Percentiles rank a stretch among this genome's conserved stretches.
These are phyloP conservation scores for Dryas drummondii DNA, from an alignment of 306 rosid species.

Conservation along the genomic window DNA sequence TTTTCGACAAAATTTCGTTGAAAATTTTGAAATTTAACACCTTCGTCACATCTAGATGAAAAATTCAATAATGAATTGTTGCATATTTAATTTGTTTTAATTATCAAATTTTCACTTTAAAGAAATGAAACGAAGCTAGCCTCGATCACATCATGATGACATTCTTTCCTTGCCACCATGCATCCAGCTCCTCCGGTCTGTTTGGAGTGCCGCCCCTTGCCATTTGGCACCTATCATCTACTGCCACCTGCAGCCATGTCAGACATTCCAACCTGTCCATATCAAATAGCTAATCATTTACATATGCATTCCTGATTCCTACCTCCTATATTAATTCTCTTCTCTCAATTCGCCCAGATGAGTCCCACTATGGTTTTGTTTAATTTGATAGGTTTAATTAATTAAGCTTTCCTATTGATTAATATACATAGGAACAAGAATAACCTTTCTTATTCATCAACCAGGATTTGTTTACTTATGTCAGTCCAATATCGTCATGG, in stretches of 20 bases:
- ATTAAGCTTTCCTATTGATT: not conserved
- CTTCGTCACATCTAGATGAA: too few species aligned
- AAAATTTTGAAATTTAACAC: too few species aligned
- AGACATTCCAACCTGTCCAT: slow-evolving; percentile 45
- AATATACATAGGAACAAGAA: not conserved
- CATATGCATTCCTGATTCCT: slow-evolving; percentile 24
- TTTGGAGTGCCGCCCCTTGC: slow-evolving; percentile 72
- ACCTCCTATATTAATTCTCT: not conserved
- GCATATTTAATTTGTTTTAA: too few species aligned
- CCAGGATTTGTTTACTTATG: not conserved
- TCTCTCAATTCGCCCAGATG: not conserved
- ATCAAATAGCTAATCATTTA: slow-evolving; percentile 53
- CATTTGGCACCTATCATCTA: slow-evolving; percentile 46
- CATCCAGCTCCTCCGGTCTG: slow-evolving; percentile 38
- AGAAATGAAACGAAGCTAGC: too few species aligned
- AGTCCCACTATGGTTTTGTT: slow-evolving; percentile 30
- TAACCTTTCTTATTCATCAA: not conserved
- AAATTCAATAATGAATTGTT: too few species aligned
- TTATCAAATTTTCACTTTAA: too few species aligned
- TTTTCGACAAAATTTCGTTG: too few species aligned
- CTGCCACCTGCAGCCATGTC: slow-evolving; percentile 50
- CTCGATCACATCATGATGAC: not conserved
- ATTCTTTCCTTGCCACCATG: slow-evolving; percentile 31
- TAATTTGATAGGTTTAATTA: too few species aligned
- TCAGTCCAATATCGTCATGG: not conserved